Evolutionary conservation across 2,329 filamentous ascomycete genomes (phyloP).

Genomic region (Elsinoe fawcettii): DNA sequence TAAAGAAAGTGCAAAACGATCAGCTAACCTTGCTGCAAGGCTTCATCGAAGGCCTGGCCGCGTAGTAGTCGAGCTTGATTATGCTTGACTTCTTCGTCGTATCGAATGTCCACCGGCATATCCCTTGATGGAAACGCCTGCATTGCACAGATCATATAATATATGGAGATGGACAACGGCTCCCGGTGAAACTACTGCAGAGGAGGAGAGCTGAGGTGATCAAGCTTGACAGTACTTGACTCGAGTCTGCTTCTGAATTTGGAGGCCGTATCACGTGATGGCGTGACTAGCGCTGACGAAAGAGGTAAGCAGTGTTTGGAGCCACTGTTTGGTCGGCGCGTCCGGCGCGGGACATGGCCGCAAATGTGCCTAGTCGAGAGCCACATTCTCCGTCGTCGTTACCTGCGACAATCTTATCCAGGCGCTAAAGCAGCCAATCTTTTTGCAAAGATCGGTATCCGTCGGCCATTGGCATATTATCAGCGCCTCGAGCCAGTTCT

Average conservation of each 20-base stretch:
- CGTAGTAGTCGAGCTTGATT: neutral
- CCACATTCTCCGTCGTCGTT: constrained; percentile 14
- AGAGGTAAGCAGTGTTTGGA: constrained; percentile 6
- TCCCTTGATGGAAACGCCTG: neutral
- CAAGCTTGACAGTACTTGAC: neutral
- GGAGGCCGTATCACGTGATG: constrained; percentile 7
- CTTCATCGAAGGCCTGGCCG: neutral
- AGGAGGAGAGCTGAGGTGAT: neutral
- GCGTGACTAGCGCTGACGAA: constrained; percentile 7
- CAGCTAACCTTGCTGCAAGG: neutral
- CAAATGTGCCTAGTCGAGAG: neutral
- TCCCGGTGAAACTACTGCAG: constrained; percentile 6
- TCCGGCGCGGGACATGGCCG: constrained; percentile 4
- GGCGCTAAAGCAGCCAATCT: constrained; percentile 15
- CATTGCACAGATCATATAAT: neutral
- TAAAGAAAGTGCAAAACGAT: neutral
- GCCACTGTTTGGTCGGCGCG: constrained; percentile 10
- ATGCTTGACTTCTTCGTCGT: neutral
- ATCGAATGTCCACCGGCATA: neutral
- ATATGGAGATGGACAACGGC: constrained; percentile 6
- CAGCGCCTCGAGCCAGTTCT: constrained; percentile 4
- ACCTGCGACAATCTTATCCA: constrained; percentile 16
- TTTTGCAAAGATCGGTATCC: neutral
- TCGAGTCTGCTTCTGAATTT: neutral
- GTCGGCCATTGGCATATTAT: constrained; percentile 12